Evolutionary conservation across 2,329 filamentous ascomycete genomes (phyloP).

Genomic region (Curvularia verruculosa): DNA sequence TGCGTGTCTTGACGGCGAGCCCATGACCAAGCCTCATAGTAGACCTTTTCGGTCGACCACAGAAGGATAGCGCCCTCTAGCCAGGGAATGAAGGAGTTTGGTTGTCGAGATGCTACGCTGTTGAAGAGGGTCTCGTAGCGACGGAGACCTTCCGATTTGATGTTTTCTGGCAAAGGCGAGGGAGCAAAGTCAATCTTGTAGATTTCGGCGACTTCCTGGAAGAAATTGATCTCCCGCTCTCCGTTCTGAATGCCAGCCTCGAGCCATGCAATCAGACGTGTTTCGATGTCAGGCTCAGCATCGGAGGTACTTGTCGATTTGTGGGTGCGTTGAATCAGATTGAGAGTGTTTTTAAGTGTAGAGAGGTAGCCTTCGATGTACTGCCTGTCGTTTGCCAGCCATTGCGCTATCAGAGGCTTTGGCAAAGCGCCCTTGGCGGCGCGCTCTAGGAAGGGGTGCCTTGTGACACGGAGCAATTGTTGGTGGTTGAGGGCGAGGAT

Average conservation of each 20-base stretch:
- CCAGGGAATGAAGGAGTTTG: conserved; percentile 37
- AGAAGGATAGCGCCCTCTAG: conserved; percentile 42
- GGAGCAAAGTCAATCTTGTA: conserved; percentile 33
- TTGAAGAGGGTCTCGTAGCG: conserved; percentile 40
- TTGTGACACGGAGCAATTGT: conserved; percentile 40
- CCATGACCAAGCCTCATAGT: conserved; percentile 45
- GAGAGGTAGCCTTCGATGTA: conserved; percentile 44
- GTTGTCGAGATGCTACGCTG: conserved; percentile 9
- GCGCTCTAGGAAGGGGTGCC: conserved; percentile 37
- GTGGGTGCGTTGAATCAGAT: conserved; percentile 20
- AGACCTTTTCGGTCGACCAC: conserved; percentile 45
- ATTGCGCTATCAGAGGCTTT: conserved; percentile 39
- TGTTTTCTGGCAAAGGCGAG: conserved; percentile 16
- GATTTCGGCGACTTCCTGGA: conserved; percentile 38
- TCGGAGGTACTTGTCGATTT: conserved; percentile 20
- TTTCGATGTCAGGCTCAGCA: conserved; percentile 27
- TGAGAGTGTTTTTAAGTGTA: conserved; percentile 32
- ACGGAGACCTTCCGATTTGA: conserved; percentile 37
- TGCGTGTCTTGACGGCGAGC: conserved; percentile 34
- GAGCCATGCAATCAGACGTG: conserved; percentile 38
- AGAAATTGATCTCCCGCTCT: conserved; percentile 39
- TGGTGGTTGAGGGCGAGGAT: conserved; percentile 35
- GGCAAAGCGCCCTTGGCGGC: conserved; percentile 42
- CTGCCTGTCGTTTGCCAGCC: conserved; percentile 44
- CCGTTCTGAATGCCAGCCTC: conserved; percentile 42